Percentiles rank a stretch among this genome's conserved stretches.
Evolutionary conservation across 1,139 yeast genomes (phyloP).

Genomic region (Ogataea hybrid): DNA sequence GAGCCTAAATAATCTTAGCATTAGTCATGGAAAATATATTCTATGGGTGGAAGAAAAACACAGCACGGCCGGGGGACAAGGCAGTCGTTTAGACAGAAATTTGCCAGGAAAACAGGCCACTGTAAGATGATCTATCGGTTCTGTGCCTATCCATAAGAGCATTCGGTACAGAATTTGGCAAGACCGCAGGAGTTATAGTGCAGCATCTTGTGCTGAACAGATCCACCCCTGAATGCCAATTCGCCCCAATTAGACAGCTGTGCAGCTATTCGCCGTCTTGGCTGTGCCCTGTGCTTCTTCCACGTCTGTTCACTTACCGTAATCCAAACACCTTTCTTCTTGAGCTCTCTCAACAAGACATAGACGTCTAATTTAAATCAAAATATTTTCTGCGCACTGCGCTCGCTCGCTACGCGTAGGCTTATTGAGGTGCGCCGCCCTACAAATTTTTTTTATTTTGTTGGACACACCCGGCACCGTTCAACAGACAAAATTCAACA

Average conservation of each 20-base stretch:
- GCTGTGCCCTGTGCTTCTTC: background rate
- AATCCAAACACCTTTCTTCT: conserved; percentile 11
- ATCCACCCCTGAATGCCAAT: too few species aligned
- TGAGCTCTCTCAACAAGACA: conserved; percentile 10
- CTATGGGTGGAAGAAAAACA: background rate
- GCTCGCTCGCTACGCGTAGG: conserved; percentile 9
- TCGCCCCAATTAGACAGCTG: too few species aligned
- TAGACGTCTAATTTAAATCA: conserved; percentile 8
- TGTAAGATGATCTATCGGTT: background rate
- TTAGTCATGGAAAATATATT: conserved; percentile 8
- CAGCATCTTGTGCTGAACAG: too few species aligned
- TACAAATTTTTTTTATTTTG: conserved; percentile 9
- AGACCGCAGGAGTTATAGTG: too few species aligned
- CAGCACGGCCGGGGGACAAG: background rate
- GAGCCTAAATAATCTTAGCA: conserved; percentile 9
- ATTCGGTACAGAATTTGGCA: background rate
- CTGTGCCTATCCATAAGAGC: background rate
- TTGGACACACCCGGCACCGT: conserved; percentile 12
- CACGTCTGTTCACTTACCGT: conserved; percentile 3
- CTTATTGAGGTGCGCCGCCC: conserved; percentile 5
- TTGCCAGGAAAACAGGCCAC: background rate
- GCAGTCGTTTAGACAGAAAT: background rate
- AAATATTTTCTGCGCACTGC: conserved; percentile 8
- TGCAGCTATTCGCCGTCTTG: background rate
- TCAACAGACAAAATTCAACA: conserved; percentile 11